Conservation (phyloP, 495 filamentous ascomycete genomes). For the Hamigera avellanea region DNA sequence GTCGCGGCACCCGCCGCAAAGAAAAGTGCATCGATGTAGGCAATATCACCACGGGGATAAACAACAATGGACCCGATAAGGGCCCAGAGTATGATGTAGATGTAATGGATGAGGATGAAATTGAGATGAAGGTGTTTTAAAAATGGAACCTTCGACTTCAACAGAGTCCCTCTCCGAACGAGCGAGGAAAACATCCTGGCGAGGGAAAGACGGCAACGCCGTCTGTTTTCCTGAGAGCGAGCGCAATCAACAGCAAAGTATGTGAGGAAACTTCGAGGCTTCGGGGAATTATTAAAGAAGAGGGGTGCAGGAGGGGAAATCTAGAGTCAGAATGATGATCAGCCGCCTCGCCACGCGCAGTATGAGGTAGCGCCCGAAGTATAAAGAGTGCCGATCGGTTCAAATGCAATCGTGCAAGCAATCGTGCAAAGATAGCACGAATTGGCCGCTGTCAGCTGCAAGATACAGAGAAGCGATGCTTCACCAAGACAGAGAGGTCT, state of each 20-base stretch:
- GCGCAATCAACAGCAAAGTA: no score
- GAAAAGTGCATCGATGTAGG: slow-evolving; percentile 85
- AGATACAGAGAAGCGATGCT: neutral
- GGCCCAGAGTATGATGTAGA: slow-evolving; percentile 60
- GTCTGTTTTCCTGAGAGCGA: no score
- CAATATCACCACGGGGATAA: slow-evolving; percentile 47
- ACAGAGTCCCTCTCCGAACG: slow-evolving; percentile 8
- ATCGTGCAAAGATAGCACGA: neutral
- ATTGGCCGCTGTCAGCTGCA: neutral
- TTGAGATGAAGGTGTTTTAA: slow-evolving; percentile 51
- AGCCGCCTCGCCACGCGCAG: no score
- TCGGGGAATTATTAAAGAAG: no score
- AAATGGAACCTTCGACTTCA: slow-evolving; percentile 21
- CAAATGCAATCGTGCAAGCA: no score
- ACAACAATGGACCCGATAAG: slow-evolving; percentile 68
- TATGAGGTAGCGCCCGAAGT: no score
- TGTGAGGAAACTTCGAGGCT: no score
- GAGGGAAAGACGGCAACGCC: neutral
- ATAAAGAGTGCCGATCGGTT: no score
- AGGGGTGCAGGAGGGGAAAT: no score
- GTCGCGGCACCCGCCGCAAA: slow-evolving; percentile 70
- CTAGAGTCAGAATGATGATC: no score
- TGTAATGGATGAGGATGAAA: slow-evolving; percentile 80
- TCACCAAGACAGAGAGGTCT: neutral
- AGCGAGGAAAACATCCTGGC: slow-evolving; percentile 22